Evolutionary conservation across 345 rosid species (phyloP).

Genomic region (Ceriops tagal): DNA sequence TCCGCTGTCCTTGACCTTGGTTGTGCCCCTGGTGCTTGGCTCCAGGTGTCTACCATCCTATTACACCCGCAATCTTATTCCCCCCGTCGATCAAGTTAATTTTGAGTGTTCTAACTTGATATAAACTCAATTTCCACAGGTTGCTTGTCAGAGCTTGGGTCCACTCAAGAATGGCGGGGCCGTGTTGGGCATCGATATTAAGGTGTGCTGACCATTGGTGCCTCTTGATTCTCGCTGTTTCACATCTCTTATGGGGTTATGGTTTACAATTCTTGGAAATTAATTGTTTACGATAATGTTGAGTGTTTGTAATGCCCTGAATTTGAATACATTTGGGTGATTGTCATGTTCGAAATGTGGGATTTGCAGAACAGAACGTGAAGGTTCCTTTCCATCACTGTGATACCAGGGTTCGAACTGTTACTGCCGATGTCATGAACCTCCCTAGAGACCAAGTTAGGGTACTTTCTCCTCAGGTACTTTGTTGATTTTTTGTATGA

Average conservation of each 20-base stretch:
- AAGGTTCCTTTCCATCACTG: conserved; percentile 80
- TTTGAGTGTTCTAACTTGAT: not conserved
- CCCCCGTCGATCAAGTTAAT: not conserved
- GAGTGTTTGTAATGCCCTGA: not conserved
- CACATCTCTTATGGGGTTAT: not conserved
- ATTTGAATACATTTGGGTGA: conserved; percentile 6
- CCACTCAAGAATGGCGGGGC: conserved; percentile 69
- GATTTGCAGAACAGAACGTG: conserved; percentile 82
- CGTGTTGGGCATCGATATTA: conserved; percentile 85
- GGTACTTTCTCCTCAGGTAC: conserved; percentile 76
- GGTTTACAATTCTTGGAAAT: not conserved
- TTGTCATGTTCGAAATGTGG: conserved; percentile 22
- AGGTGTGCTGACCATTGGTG: conserved; percentile 42
- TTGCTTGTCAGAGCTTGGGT: conserved; percentile 93
- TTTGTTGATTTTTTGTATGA: not conserved
- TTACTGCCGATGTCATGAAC: conserved; percentile 72
- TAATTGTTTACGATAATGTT: not conserved
- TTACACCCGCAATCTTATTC: not conserved
- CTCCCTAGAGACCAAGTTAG: conserved; percentile 51
- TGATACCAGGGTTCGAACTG: conserved; percentile 76
- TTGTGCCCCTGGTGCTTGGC: conserved; percentile 99
- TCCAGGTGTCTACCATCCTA: conserved; percentile 50
- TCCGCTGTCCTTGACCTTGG: conserved; percentile 94
- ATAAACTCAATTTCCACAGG: conserved; percentile 48
- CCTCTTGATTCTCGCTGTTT: not conserved